Evolutionary conservation across 257 asterid species (phyloP), one percentile per base, ranked within the genome.

Genomic region (Forsythia viridissima): DNA sequence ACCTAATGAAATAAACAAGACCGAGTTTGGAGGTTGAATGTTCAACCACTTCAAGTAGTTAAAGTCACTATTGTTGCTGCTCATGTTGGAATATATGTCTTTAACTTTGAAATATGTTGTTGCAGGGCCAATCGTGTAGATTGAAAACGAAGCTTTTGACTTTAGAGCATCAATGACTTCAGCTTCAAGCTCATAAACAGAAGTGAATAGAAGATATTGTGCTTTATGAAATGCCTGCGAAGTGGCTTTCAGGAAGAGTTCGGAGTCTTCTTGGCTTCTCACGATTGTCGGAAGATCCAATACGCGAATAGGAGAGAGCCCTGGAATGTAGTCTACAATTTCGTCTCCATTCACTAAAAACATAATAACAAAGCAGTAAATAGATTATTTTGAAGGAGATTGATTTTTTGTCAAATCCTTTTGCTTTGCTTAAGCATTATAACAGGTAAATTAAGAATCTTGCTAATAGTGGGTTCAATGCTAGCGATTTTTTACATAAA

Each of bases 1-100:
- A 7, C 97, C 96, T 3, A 86, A 83, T 11, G 97, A 89, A 18
- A 91, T 52, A 84, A 88, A 93, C 37, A 91, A 20, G 3, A 93
- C 95, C 0, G 92, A 91, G 40, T 71, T 59, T 2, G 48, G 77
- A 4, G 92, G 91, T 43, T 91, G 96, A 6, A 80, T 18, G 71
- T 93, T 80, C 6, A 91, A 75, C 95, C 97, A 91, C 61, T 74
- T 72, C 8, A 85, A 24, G 59, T 85, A 79, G 69, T 72, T 65
- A 44, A 74, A 71, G 11, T 24, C 57, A 6, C 44, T 59, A 4
- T 57, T 13, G 5, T 12, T 0, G 9, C 16, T n/a, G 0, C 6
- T 7, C 8, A 43, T 52, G 6, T 57, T 12, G 34, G 71, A 15
- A 2, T 16, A 15, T 16, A 8, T 0, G 4, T 63, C 65, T 9